Conservation (phyloP, 169 alveolate genomes). For the Cryptosporidium baileyi region DNA sequence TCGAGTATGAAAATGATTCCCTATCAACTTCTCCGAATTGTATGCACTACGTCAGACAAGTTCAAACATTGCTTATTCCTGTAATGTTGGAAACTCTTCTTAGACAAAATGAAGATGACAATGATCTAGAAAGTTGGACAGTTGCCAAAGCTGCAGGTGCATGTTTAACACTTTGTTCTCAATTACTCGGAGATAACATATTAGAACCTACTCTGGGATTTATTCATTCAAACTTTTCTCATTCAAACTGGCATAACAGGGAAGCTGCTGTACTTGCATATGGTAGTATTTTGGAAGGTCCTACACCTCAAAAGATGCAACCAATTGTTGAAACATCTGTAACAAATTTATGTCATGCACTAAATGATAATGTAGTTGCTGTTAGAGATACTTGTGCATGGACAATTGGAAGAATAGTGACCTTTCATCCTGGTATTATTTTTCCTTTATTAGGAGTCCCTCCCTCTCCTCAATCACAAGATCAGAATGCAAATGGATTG, state of each 20-base stretch:
- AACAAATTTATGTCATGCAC: conserved; percentile 82
- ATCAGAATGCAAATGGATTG: conserved; percentile 12
- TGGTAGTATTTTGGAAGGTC: conserved; percentile 92
- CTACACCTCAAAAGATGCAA: conserved; percentile 85
- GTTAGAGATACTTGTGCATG: conserved; percentile 93
- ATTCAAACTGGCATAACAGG: conserved; percentile 87
- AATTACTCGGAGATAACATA: conserved; percentile 86
- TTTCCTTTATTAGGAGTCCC: conserved; percentile 81
- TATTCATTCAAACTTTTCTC: conserved; percentile 84
- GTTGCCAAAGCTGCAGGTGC: conserved; percentile 92
- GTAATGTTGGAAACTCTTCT: conserved; percentile 84
- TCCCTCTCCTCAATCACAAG: conserved; percentile 24
- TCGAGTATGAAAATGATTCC: conserved; percentile 41
- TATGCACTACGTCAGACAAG: conserved; percentile 80
- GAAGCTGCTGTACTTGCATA: conserved; percentile 92
- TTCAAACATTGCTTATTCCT: conserved; percentile 82
- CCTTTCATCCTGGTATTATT: conserved; percentile 84
- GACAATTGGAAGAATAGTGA: conserved; percentile 90
- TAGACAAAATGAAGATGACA: conserved; percentile 83
- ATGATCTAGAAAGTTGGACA: conserved; percentile 89
- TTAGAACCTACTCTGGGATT: conserved; percentile 86
- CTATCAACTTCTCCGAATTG: conserved; percentile 70
- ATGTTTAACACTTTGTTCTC: conserved; percentile 88
- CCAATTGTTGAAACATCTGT: conserved; percentile 86
- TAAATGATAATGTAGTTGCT: conserved; percentile 87